Conservation (phyloP, 2,329 filamentous ascomycete species). For the Diaporthe helianthi region DNA sequence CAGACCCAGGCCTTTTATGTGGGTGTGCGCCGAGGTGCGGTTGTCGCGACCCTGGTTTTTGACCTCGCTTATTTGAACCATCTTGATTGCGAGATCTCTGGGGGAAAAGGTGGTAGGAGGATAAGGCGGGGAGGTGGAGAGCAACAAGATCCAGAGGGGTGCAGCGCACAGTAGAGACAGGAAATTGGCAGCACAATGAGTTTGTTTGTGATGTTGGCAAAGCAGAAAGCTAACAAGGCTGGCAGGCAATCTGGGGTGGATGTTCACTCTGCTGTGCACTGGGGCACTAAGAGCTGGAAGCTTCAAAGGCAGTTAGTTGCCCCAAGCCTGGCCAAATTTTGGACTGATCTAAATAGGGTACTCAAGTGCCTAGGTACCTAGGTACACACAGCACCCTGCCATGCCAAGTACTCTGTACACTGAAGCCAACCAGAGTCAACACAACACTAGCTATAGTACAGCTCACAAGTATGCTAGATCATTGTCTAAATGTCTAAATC, state of each 20-base stretch:
- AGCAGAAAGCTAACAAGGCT: conserved; percentile 30
- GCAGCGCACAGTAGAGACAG: background rate
- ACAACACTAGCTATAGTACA: background rate
- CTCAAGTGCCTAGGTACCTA: no score
- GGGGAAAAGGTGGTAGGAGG: background rate
- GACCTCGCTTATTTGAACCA: conserved; percentile 93
- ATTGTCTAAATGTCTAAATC: background rate
- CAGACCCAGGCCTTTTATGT: conserved; percentile 94
- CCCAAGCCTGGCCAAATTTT: conserved; percentile 29
- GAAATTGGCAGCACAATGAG: background rate
- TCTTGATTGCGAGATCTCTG: conserved; percentile 51
- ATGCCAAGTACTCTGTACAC: background rate
- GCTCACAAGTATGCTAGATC: background rate
- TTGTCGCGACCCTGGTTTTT: conserved; percentile 95
- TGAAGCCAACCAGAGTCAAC: background rate
- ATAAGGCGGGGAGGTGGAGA: background rate
- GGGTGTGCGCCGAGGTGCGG: conserved; percentile 94
- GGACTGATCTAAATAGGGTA: conserved; percentile 9
- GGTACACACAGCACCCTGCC: no score
- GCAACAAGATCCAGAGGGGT: background rate
- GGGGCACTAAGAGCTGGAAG: background rate
- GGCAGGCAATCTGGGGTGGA: conserved; percentile 19
- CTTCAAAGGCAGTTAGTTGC: conserved; percentile 20
- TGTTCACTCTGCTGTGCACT: conserved; percentile 5
- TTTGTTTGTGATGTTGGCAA: conserved; percentile 32